Conservation (phyloP, 805 yeast species). For the Starmera caribaea region DNA sequence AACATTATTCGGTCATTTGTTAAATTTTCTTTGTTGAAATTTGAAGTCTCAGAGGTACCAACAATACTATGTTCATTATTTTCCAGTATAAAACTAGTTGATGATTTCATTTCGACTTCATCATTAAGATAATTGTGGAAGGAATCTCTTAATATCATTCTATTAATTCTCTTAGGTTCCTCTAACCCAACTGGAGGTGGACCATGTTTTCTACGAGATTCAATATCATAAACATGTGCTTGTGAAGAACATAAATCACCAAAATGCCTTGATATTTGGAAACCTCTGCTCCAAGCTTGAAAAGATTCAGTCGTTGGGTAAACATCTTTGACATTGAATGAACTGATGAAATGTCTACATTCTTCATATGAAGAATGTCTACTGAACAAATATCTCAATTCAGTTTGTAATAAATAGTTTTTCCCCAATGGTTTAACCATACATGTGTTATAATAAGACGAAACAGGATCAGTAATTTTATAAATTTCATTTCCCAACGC, state of each 20-base stretch:
- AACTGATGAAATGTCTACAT: conserved; percentile 22
- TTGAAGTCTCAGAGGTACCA: too few relatives aligned
- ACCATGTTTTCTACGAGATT: conserved; percentile 1
- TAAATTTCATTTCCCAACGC: conserved; percentile 15
- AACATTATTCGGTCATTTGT: background rate
- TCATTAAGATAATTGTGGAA: background rate
- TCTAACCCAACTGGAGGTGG: conserved; percentile 1
- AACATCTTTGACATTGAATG: conserved; percentile 30
- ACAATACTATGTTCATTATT: too few relatives aligned
- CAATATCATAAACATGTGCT: conserved; percentile 12
- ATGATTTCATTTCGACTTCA: too few relatives aligned
- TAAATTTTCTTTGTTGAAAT: too few relatives aligned
- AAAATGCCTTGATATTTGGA: conserved; percentile 30
- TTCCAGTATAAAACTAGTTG: too few relatives aligned
- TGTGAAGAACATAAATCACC: conserved; percentile 23
- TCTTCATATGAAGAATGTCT: conserved; percentile 40
- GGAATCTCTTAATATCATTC: background rate
- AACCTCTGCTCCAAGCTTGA: conserved; percentile 27
- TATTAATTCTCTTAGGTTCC: conserved; percentile 1
- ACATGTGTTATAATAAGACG: conserved; percentile 6
- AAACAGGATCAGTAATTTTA: conserved; percentile 18
- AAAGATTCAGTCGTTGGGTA: conserved; percentile 31
- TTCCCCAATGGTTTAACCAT: conserved; percentile 13
- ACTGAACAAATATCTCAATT: conserved; percentile 30
- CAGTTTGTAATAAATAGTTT: conserved; percentile 24